These are phyloP conservation scores for Nepenthes mirabilis DNA, from an alignment of 148 eudicot species.

Conservation along the genomic window DNA sequence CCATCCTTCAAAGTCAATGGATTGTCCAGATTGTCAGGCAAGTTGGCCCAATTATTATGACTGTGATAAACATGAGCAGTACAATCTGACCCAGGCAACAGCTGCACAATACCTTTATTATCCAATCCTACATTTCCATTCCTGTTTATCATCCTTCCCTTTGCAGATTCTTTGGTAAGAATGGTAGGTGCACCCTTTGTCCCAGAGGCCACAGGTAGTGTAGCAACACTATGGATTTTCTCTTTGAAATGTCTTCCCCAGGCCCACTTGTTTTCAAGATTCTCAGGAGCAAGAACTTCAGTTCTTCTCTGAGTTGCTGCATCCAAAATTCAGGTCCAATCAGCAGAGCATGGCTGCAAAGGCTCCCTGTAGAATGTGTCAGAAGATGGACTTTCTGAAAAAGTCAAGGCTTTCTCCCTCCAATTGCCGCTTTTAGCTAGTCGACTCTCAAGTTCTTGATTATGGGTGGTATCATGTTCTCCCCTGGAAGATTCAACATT, in stretches of 20 bases:
- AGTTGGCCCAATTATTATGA: conserved; percentile 12
- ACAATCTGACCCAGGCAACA: conserved; percentile 15
- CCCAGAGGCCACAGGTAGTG: conserved; percentile 22
- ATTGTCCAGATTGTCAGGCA: conserved; percentile 14
- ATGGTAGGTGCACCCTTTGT: conserved; percentile 9
- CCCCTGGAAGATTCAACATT: conserved; percentile 16
- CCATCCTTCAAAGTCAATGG: conserved; percentile 15
- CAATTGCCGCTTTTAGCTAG: conserved; percentile 14
- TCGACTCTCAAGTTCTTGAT: conserved; percentile 21
- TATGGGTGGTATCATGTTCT: conserved; percentile 15
- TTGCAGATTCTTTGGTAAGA: conserved; percentile 11
- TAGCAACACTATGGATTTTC: conserved; percentile 40
- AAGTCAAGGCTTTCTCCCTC: conserved; percentile 16
- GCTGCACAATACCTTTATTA: no score
- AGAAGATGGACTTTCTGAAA: conserved; percentile 26
- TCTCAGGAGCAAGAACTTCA: conserved; percentile 93
- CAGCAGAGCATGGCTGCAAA: conserved; percentile 47
- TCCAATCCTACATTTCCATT: no score
- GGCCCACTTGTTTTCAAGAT: conserved; percentile 97
- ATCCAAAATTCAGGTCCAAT: conserved; percentile 78
- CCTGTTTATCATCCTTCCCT: conserved; percentile 10
- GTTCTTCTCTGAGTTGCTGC: conserved; percentile 95
- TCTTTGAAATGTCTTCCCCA: conserved; percentile 83
- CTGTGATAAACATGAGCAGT: conserved; percentile 17
- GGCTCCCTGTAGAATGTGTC: conserved; percentile 24